Evolutionary conservation across 2,329 filamentous ascomycete species (phyloP), one percentile per base, ranked within the genome.

Genomic region (Penicillium sp.): DNA sequence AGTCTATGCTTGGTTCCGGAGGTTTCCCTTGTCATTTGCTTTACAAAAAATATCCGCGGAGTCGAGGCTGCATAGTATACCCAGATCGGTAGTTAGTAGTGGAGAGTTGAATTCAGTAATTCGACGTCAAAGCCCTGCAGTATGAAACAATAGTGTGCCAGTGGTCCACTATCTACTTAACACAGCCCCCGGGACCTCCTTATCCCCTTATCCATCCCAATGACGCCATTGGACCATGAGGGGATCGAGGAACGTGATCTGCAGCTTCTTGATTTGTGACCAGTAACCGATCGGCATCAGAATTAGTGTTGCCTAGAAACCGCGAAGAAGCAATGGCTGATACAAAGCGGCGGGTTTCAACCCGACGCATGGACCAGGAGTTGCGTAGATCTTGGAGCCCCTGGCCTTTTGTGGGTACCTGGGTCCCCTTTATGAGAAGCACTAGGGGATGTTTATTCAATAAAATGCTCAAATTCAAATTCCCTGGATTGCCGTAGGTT

Each of bases 301-400:
- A 26, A 49, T 29, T 23, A 42, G 57, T 53, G 39, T 52, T 53
- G 51, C 53, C 21, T 46, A 10, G 53, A 53, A 53, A 44, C 42
- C 49, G 31, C 59, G 52, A 42, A 33, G 31, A 42, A 58, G 19
- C 47, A 50, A 39, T 31, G n/a, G 27, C 33, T 26, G 29, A 35
- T n/a, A 31, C 27, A 14, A 7, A 26, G 53, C 49, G 51, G 11
- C 26, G 11, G 61, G 57, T 53, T 62, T 63, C 59, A 63, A 58
- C 60, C 59, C 45, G 50, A 54, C 55, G 59, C 62, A 50, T 55
- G 47, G 59, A 45, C 55, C 59, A 62, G 26, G 13, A 21, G 48
- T 50, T 50, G 33, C 19, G 48, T 3, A 27, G 48, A 50, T 50
- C 48, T 25, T 49, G 21, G 21, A 49, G 21, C 33, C 48, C 48